Percentiles rank a stretch among this genome's conserved stretches.
These are phyloP conservation scores for Scheffersomyces quercinus DNA, from an alignment of 1,139 yeast species.

Conservation along the genomic window DNA sequence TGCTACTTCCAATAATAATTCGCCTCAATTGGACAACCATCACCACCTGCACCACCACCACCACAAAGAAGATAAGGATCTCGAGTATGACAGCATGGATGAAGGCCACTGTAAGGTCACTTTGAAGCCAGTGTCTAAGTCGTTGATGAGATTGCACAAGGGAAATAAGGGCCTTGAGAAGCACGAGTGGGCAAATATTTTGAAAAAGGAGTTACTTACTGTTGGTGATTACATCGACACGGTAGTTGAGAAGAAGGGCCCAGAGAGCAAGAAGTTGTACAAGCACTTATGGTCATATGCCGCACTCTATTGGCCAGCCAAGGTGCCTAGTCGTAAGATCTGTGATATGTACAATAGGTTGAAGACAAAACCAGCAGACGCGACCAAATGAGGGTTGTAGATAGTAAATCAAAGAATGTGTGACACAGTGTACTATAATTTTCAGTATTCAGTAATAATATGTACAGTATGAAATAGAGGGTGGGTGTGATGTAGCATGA, in stretches of 20 bases:
- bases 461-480: no score
- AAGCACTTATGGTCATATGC: slow-evolving; percentile 92
- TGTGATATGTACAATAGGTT: slow-evolving; percentile 81
- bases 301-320: slow-evolving; percentile 89
- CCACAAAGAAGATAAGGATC: slow-evolving; percentile 35
- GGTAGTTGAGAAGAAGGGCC: slow-evolving; percentile 8
- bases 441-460: no score
- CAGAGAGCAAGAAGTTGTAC: slow-evolving; percentile 39
- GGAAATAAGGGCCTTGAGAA: slow-evolving; percentile 84
- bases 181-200: slow-evolving; percentile 76
- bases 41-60: slow-evolving; percentile 5
- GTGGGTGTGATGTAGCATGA: no score
- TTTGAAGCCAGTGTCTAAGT: slow-evolving; percentile 72
- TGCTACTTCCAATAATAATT: slow-evolving; percentile 5
- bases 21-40: slow-evolving; percentile 10
- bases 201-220: slow-evolving; percentile 71
- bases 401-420: no score
- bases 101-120: slow-evolving; percentile 65
- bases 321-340: slow-evolving; percentile 79
- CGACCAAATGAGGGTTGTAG: no score
- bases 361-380: slow-evolving; percentile 19
- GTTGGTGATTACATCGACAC: slow-evolving; percentile 73
- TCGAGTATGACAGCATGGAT: slow-evolving; percentile 82
- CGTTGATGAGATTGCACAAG: slow-evolving; percentile 71
- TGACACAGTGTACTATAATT: no score